These are phyloP conservation scores for Suillus subalutaceus DNA, from an alignment of 768 basidiomycete genomes.

Conservation along the genomic window DNA sequence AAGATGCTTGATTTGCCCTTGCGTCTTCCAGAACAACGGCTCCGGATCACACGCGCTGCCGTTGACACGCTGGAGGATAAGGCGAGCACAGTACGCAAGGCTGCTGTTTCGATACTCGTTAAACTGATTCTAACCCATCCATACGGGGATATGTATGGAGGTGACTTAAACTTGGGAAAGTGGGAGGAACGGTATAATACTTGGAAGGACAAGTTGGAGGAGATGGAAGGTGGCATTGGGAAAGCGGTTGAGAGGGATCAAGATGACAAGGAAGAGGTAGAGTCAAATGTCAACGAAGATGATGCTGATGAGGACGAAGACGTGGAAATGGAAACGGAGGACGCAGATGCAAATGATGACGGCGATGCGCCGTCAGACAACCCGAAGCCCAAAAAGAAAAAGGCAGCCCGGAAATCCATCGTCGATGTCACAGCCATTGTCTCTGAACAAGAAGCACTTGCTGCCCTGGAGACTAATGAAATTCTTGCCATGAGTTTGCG, in stretches of 20 bases:
- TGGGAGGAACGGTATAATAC: constrained; percentile 76
- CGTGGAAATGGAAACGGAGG: constrained; percentile 29
- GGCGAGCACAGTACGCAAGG: constrained; percentile 83
- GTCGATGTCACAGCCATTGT: constrained; percentile 71
- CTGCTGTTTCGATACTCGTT: constrained; percentile 73
- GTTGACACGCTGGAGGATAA: constrained; percentile 88
- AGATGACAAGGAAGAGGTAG: constrained; percentile 38
- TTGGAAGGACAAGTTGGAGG: constrained; percentile 64
- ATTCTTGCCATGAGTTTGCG: constrained; percentile 67
- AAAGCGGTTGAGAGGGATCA: constrained; percentile 55
- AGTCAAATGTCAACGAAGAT: constrained; percentile 35
- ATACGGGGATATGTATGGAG: constrained; percentile 83
- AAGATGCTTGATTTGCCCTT: constrained; percentile 74
- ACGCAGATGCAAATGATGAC: constrained; percentile 36
- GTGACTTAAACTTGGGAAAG: constrained; percentile 66
- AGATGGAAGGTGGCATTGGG: constrained; percentile 68
- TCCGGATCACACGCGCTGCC: constrained; percentile 74
- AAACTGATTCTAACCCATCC: constrained; percentile 86
- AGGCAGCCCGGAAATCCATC: constrained; percentile 66
- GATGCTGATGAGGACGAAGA: constrained; percentile 34
- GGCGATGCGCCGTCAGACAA: constrained; percentile 43
- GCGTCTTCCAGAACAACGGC: constrained; percentile 87
- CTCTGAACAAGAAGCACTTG: constrained; percentile 72
- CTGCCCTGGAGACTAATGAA: constrained; percentile 67
- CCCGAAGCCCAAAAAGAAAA: constrained; percentile 45